Base-by-base conservation (phyloP, 2,329 filamentous ascomycete species). In the Elsinoe australis region DNA sequence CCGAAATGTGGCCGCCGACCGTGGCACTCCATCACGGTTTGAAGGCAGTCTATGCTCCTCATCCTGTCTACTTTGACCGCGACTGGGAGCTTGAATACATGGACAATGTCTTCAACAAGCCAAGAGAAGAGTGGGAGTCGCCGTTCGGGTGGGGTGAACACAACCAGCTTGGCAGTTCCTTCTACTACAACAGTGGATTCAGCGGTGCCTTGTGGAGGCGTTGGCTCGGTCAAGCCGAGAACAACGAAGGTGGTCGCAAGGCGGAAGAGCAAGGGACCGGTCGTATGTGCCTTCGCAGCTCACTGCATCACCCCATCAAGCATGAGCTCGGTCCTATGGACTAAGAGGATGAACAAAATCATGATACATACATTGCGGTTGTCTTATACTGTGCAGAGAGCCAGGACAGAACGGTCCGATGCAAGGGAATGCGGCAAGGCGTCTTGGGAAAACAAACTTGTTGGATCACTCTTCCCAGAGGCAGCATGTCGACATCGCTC, bases 21-120 rank as follows among this genome's bases (percentile, higher is more conserved):
- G 76, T 83, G 19, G 79, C 83, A 0, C 72, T 90, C 14, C 77
- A 87, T 53, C 84, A 92, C 61, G 85, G 86, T 4, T 71, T 89
- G 41, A 90, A 90, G 67, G 80, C 83, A 3, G 82, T 87, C 3
- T 86, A 82, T 58, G 83, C 80, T 8, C 85, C 85, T 8, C 85
- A 89, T 63, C 85, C 85, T 1, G 78, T 89, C 38, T 89, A 81
- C 64, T 85, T 87, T 58, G 85, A 90, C 64, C 78, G 84, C 52
- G 76, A 83, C 42, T 88, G 83, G 83, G 68, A 70, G 14, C 59
- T 71, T 12, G 64, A 67, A 47, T 61, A 65, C 48, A 66, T 72
- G 57, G 65, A 73, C 50, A 62, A 67, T 51, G 65, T 67, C 18
- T 72, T 72, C 65, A 74, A 74, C 59, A 66, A 69, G 52, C 71